phyloP scores from a whole-genome alignment of 331 rosid genomes.

The Quercus phellos region DNA sequence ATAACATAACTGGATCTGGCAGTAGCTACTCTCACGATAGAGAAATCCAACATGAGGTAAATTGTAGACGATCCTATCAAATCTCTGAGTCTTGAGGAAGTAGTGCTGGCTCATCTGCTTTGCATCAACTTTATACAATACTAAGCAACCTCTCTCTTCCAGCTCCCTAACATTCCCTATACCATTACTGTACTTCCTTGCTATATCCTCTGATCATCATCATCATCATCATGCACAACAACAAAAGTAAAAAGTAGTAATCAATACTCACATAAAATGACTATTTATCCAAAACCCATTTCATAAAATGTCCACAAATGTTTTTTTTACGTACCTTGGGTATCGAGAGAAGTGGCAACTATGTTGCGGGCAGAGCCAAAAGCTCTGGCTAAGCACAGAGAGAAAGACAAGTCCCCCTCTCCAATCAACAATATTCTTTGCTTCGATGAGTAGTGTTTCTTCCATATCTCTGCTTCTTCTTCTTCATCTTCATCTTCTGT shows the following conservation, averaged over 20 bases:
- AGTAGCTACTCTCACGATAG: slow-evolving; percentile 55
- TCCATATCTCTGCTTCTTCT: slow-evolving; percentile 46
- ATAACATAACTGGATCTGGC: slow-evolving; percentile 62
- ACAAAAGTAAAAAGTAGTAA: no score
- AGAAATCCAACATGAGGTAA: slow-evolving; percentile 82
- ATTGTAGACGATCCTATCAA: slow-evolving; percentile 69
- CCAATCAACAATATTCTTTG: slow-evolving; percentile 70
- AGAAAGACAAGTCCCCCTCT: slow-evolving; percentile 83
- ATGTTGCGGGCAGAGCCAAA: slow-evolving; percentile 69
- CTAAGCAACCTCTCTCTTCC: slow-evolving; percentile 61
- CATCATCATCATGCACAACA: no score
- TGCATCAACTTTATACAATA: slow-evolving; percentile 59
- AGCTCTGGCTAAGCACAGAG: slow-evolving; percentile 50
- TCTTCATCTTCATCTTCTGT: slow-evolving; percentile 11
- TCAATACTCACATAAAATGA: no score
- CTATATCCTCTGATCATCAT: slow-evolving; percentile 39
- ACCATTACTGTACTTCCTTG: slow-evolving; percentile 54
- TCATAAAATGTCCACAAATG: no score
- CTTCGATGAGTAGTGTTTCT: slow-evolving; percentile 59
- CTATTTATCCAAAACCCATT: no score
- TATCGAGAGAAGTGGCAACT: slow-evolving; percentile 70
- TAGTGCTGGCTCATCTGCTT: slow-evolving; percentile 59
- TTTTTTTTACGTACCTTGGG: slow-evolving; percentile 37
- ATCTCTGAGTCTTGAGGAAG: slow-evolving; percentile 80
- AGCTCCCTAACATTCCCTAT: slow-evolving; percentile 58